phyloP scores from a whole-genome alignment of 352 stramenopile species.

The Globisporangium spiculum region DNA sequence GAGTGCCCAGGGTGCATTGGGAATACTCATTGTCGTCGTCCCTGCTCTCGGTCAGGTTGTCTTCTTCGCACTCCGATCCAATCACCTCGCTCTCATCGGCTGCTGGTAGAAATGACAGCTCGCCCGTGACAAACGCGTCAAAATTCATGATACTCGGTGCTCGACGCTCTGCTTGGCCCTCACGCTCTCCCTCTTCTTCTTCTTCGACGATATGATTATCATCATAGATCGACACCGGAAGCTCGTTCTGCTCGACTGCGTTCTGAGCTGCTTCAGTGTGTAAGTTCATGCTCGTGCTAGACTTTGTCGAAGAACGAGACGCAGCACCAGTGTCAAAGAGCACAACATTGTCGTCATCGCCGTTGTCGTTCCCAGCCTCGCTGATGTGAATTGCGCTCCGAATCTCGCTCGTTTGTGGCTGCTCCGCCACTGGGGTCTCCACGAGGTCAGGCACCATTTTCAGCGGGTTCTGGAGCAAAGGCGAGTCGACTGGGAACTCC shows the following conservation, averaged over 20 bases:
- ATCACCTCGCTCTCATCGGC: not conserved
- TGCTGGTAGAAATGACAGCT: not conserved
- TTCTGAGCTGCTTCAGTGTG: not conserved
- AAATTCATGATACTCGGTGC: constrained; percentile 18
- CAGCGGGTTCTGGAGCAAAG: not conserved
- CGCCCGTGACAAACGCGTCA: constrained; percentile 16
- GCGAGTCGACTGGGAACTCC: not conserved
- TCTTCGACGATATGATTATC: not conserved
- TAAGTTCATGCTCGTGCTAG: not conserved
- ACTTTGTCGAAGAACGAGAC: not conserved
- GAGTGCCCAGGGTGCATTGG: not conserved
- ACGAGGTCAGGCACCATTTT: not conserved
- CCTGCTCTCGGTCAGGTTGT: constrained; percentile 1
- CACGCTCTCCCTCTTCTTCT: not conserved
- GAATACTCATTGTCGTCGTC: constrained; percentile 3
- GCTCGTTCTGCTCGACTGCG: not conserved
- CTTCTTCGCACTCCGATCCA: not conserved
- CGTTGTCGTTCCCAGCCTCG: not conserved
- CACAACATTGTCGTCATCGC: not conserved
- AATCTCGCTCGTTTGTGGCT: not conserved
- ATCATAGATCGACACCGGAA: not conserved
- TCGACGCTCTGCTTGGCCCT: not conserved
- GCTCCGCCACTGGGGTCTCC: not conserved
- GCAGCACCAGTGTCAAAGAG: not conserved
- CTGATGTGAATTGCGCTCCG: not conserved